Evolutionary conservation across 2,329 filamentous ascomycete genomes (phyloP), one percentile per base, ranked within the genome.

Genomic region (Colletotrichum cordylinicola): DNA sequence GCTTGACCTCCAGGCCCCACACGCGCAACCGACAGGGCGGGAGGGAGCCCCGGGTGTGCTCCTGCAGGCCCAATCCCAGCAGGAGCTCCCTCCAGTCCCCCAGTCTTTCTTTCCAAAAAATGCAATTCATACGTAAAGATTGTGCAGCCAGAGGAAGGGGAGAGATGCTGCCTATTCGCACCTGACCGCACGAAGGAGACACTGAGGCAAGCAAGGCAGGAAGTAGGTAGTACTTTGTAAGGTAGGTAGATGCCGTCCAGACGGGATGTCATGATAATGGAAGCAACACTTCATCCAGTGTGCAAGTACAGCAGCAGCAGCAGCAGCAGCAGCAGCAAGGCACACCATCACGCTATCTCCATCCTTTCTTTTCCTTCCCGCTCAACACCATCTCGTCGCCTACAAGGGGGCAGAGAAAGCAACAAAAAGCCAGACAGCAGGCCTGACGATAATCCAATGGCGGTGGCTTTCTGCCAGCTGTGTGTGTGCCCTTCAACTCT

Each of bases 11-110:
- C 65, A 31, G 35, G 43, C 43, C 43, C 43, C 43, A 52, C 33
- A 24, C 55, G 43, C 67, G 70, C 64, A 66, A 75, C 70, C 70
- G 70, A 75, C 39, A 64, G 64, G 56, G 56, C 70, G 70, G 73
- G 64, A 73, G 52, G 27, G 55, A 56, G 43, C 27, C 70, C 62
- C 70, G 70, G 70, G 56, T 43, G 43, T 48, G 27, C 21, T 48
- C 39, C 39, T 72, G 62, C 73, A 75, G 31, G 56, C 62, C 33
- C 33, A 6, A 68, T 68, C 56, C 56, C 33, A 9, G 67, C 13
- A 27, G 27, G 18, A 35, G 39, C 43, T 52, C 64, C 39, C 31
- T 29, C 33, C 29, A 16, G 24, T 37, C 31, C 16, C 16, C 67
- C 67, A 37, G 24, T 69, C 12, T 56, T 68, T 24, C 48, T 35